Base-by-base conservation (phyloP, 495 filamentous ascomycete species). In the Penicillium roqueforti region DNA sequence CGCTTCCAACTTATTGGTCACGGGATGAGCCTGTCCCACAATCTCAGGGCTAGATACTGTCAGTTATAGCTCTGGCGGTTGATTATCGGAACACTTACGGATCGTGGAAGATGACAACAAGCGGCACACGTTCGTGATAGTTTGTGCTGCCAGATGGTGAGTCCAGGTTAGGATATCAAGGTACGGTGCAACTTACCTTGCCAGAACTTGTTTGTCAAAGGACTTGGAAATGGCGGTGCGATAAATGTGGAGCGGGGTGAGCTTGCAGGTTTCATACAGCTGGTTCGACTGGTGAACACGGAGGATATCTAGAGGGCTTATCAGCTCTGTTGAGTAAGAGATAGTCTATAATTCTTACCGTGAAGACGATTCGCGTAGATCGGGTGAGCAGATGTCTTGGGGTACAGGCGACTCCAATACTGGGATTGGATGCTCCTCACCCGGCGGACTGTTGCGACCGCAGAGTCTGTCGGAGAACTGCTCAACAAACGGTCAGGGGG, bases 191-290 rank as follows among this genome's bases (percentile, higher is more conserved):
- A 57, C 74, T 70, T 71, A 85, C 70, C 91, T 96, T n/a, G 86
- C 87, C 31, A 97, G 70, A 11, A 98, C 87, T 61, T 97, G 89
- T 57, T 96, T 87, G 60, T 90, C 83, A 59, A 95, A 96, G 1
- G 89, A 88, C 55, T 81, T 83, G 29, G 84, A 87, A 3, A 95
- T 78, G 3, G 71, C 67, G 18, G 85, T 82, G 4, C 87, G 80
- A 56, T 86, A 84, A 16, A 98, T 85, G 56, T 80, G 82, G 3
- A 98, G 73, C 8, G 83, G 82, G 0, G 83, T 77, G 83, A 98
- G 91, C 32, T 81, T 80, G 59, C 87, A 81, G 44, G 83, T 83
- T 19, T 88, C 81, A 32, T 79, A 83, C 6, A 97, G 67, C 14
- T 81, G 67, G 56, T 83, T 82, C 9, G 81, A 73, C 63, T 97